A percentile compares a stretch with the other conserved stretches of the same genome.
These are phyloP conservation scores for Malassezia nana DNA, from an alignment of 1,284 basidiomycete genomes.

Conservation along the genomic window DNA sequence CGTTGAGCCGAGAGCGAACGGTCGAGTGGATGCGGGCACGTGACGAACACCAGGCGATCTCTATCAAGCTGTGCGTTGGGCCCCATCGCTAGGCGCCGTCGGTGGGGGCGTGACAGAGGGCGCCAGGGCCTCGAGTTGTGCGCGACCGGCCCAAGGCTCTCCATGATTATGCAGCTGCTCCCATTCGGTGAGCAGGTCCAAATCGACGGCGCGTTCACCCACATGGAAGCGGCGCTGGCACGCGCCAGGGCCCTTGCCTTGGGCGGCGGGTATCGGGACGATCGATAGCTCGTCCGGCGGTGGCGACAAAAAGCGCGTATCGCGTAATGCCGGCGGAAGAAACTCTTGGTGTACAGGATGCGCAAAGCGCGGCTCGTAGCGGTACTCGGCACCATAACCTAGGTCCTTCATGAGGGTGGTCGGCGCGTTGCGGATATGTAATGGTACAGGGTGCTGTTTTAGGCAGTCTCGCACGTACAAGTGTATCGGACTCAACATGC, in stretches of 20 bases:
- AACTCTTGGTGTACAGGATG: constrained; percentile 53
- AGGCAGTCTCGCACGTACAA: constrained; percentile 41
- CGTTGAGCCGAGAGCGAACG: not conserved
- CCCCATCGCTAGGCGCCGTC: too few species aligned
- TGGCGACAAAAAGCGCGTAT: constrained; percentile 54
- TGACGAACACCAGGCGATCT: not conserved
- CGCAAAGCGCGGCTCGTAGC: constrained; percentile 67
- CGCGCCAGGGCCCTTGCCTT: constrained; percentile 27
- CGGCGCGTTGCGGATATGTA: constrained; percentile 76
- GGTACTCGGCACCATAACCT: constrained; percentile 55
- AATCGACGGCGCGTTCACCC: constrained; percentile 56
- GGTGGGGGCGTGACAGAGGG: not conserved
- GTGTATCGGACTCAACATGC: constrained; percentile 26
- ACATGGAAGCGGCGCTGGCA: constrained; percentile 40
- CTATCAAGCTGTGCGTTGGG: too few species aligned
- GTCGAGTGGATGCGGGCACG: not conserved
- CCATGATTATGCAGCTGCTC: constrained; percentile 60
- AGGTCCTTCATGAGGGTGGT: constrained; percentile 71
- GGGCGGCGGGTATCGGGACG: constrained; percentile 1
- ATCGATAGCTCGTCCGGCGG: constrained; percentile 39
- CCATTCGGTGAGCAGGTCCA: constrained; percentile 63
- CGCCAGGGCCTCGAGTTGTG: not conserved
- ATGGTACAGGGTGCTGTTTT: constrained; percentile 57
- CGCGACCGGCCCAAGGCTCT: constrained; percentile 57
- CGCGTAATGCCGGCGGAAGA: constrained; percentile 50